These are phyloP conservation scores for Podaxis sp. DNA, from an alignment of 768 basidiomycete species.

Conservation along the genomic window DNA sequence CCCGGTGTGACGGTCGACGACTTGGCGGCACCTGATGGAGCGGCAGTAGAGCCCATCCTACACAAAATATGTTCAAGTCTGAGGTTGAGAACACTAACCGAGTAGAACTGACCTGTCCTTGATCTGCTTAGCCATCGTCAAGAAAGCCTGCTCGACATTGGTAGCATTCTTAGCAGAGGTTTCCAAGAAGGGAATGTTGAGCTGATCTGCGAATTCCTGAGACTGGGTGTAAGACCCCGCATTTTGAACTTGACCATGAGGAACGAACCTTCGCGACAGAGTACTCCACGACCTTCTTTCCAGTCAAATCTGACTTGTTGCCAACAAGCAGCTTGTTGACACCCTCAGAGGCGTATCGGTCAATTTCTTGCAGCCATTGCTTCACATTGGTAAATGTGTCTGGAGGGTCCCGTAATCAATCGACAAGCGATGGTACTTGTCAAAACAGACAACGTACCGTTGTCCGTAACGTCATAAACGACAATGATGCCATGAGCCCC, in stretches of 20 bases:
- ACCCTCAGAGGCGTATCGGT: slow-evolving; percentile 95
- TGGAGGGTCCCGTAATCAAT: slow-evolving; percentile 28
- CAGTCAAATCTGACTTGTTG: slow-evolving; percentile 97
- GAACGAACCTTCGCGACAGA: slow-evolving; percentile 73
- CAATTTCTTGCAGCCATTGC: slow-evolving; percentile 92
- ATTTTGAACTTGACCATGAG: not conserved
- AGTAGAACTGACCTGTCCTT: slow-evolving; percentile 70
- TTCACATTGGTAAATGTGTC: slow-evolving; percentile 96
- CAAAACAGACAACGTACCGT: slow-evolving; percentile 46
- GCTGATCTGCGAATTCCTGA: slow-evolving; percentile 93
- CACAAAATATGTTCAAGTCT: slow-evolving; percentile 5
- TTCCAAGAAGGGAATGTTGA: slow-evolving; percentile 93
- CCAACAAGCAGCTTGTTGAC: slow-evolving; percentile 99
- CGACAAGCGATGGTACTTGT: slow-evolving; percentile 2
- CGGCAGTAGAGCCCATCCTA: slow-evolving; percentile 85
- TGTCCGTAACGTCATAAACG: slow-evolving; percentile 98
- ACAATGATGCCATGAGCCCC: slow-evolving; percentile 98
- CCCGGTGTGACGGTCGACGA: slow-evolving; percentile 83
- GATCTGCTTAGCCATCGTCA: slow-evolving; percentile 97
- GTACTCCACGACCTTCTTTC: slow-evolving; percentile 95
- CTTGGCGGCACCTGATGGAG: slow-evolving; percentile 74
- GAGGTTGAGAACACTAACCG: not conserved
- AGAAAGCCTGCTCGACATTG: slow-evolving; percentile 98
- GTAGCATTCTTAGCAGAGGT: slow-evolving; percentile 99
- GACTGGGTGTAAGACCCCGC: slow-evolving; percentile 11